phyloP scores from a whole-genome alignment of 306 rosid genomes.

The Leucaena leucocephala region DNA sequence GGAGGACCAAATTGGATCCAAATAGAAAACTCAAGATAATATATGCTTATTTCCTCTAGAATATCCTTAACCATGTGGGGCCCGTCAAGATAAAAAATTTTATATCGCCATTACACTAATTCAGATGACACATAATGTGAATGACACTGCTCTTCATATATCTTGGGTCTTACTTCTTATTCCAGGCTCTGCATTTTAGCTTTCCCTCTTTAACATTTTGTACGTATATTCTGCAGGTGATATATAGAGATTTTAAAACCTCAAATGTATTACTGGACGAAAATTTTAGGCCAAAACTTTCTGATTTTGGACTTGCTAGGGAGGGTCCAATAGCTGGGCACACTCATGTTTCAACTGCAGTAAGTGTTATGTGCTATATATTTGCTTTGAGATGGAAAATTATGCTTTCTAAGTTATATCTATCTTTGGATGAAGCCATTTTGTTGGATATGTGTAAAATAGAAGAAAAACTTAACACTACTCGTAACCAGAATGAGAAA shows the following conservation, averaged over 20 bases:
- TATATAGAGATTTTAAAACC: slow-evolving; percentile 76
- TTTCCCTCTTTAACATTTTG: neutral
- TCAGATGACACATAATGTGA: neutral
- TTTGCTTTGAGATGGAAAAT: neutral
- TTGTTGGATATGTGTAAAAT: neutral
- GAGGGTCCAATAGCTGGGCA: slow-evolving; percentile 76
- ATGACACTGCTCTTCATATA: neutral
- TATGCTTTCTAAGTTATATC: neutral
- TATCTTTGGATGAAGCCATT: slow-evolving; percentile 3
- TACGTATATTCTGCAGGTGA: slow-evolving; percentile 49
- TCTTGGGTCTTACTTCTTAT: neutral
- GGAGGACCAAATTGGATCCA: neutral
- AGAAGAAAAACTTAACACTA: neutral
- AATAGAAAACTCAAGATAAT: neutral
- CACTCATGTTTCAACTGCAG: slow-evolving; percentile 91
- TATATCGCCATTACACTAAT: neutral
- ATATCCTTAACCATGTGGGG: neutral
- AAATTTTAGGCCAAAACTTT: slow-evolving; percentile 72
- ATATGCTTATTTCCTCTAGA: neutral
- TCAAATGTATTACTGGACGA: slow-evolving; percentile 78
- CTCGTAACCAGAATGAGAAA: neutral
- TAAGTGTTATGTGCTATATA: slow-evolving; percentile 45
- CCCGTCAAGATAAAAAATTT: neutral
- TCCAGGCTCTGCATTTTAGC: neutral
- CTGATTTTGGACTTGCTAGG: slow-evolving; percentile 92